Evolutionary conservation across 1,139 yeast genomes (phyloP).

Genomic region (Pichia inconspicua): DNA sequence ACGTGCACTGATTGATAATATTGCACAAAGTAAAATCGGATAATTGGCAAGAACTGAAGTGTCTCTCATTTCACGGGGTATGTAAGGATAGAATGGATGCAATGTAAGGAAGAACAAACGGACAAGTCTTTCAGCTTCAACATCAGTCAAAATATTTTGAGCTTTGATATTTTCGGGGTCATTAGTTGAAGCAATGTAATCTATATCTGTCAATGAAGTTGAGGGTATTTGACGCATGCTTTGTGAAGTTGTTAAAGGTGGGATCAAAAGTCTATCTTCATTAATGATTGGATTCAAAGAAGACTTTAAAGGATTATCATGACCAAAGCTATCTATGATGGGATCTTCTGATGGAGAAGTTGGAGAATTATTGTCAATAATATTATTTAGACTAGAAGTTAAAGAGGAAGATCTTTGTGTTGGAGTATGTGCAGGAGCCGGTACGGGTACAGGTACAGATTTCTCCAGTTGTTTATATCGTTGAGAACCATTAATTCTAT

Average conservation of each 20-base stretch:
- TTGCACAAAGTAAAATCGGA: constrained; percentile 74
- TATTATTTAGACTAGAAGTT: neutral
- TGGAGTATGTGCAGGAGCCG: neutral
- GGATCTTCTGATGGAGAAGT: constrained; percentile 9
- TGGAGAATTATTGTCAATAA: constrained; percentile 1
- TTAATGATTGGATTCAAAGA: constrained; percentile 20
- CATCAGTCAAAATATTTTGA: constrained; percentile 38
- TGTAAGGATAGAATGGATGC: constrained; percentile 86
- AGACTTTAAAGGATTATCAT: constrained; percentile 13
- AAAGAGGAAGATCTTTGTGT: constrained; percentile 7
- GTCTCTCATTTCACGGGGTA: constrained; percentile 66
- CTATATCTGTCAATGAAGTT: constrained; percentile 47
- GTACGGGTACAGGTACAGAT: constrained; percentile 8
- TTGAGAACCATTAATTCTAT: constrained; percentile 57
- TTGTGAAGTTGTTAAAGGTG: constrained; percentile 42
- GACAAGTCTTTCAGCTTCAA: constrained; percentile 59
- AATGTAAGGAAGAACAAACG: constrained; percentile 63
- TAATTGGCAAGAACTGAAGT: constrained; percentile 63
- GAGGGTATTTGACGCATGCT: constrained; percentile 50
- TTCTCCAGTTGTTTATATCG: constrained; percentile 42
- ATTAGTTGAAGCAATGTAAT: constrained; percentile 43
- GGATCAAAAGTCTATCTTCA: constrained; percentile 29
- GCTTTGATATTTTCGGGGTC: constrained; percentile 32
- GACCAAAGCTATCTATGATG: constrained; percentile 23
- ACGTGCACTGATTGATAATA: constrained; percentile 70